phyloP scores from a whole-genome alignment of 768 basidiomycete genomes.

The Podaxis rugospora region DNA sequence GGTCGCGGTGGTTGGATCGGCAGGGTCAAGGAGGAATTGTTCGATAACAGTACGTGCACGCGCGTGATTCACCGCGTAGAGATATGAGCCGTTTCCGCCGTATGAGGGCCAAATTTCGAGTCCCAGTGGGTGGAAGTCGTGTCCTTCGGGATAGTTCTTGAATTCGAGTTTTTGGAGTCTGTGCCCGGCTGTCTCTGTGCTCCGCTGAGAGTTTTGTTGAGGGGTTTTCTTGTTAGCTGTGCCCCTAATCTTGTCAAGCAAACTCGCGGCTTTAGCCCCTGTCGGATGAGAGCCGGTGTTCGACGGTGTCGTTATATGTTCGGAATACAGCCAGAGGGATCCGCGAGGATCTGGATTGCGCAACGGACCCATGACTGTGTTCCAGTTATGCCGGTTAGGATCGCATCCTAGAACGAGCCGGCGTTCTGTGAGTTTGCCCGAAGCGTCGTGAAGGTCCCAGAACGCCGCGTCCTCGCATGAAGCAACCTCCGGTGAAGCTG shows the following conservation, averaged over 20 bases:
- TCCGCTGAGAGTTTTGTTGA: neutral
- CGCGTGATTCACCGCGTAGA: conserved; percentile 71
- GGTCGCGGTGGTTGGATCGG: conserved; percentile 35
- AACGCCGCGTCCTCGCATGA: conserved; percentile 65
- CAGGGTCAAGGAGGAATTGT: conserved; percentile 54
- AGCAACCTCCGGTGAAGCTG: conserved; percentile 28
- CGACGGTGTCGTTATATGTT: conserved; percentile 11
- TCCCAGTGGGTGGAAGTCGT: conserved; percentile 74
- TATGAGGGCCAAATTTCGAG: conserved; percentile 52
- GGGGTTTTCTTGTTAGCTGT: neutral
- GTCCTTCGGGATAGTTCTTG: conserved; percentile 45
- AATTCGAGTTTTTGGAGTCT: conserved; percentile 39
- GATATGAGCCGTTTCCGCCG: conserved; percentile 42
- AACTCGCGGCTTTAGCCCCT: conserved; percentile 6
- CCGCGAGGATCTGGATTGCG: conserved; percentile 54
- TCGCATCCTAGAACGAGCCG: conserved; percentile 51
- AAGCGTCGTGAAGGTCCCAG: conserved; percentile 52
- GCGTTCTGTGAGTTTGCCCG: conserved; percentile 36
- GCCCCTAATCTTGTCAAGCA: conserved; percentile 12
- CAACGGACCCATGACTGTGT: conserved; percentile 75
- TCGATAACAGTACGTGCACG: conserved; percentile 58
- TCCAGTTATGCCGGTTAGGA: conserved; percentile 57
- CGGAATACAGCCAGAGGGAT: conserved; percentile 52
- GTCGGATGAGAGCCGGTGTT: neutral
- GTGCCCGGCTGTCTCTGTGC: conserved; percentile 9